Conservation (phyloP, 176 grass and related monocot species). For the Echinochloa phyllopogon region DNA sequence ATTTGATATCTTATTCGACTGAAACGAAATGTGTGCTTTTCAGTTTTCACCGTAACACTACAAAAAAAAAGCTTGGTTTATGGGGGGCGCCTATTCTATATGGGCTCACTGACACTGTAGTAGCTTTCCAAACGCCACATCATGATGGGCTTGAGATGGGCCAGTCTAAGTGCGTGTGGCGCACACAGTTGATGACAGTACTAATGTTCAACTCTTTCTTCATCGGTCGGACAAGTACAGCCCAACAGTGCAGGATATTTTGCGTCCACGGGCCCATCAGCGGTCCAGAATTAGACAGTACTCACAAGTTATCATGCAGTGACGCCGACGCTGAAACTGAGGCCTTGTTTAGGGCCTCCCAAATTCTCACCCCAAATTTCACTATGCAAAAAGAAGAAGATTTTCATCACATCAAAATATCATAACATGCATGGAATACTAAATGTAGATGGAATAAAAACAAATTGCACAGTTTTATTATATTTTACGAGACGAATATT, state of each 20-base stretch:
- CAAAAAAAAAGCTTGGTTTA: neutral
- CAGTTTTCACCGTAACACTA: too few relatives aligned
- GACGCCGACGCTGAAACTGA: neutral
- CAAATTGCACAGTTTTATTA: too few relatives aligned
- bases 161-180: neutral
- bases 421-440: too few relatives aligned
- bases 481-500: too few relatives aligned
- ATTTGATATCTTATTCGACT: too few relatives aligned
- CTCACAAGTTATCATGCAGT: neutral
- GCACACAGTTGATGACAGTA: too few relatives aligned
- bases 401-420: too few relatives aligned
- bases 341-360: too few relatives aligned
- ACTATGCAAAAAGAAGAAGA: too few relatives aligned
- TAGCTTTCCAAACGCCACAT: neutral
- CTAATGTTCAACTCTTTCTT: neutral
- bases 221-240: neutral
- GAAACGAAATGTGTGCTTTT: too few relatives aligned
- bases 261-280: neutral
- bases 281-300: neutral
- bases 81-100: neutral
- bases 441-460: too few relatives aligned
- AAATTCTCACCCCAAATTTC: too few relatives aligned
- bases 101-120: neutral
- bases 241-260: neutral
- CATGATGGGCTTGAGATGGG: neutral